These are phyloP conservation scores for Suillus tomentosus DNA, from an alignment of 768 basidiomycete genomes.

Conservation along the genomic window DNA sequence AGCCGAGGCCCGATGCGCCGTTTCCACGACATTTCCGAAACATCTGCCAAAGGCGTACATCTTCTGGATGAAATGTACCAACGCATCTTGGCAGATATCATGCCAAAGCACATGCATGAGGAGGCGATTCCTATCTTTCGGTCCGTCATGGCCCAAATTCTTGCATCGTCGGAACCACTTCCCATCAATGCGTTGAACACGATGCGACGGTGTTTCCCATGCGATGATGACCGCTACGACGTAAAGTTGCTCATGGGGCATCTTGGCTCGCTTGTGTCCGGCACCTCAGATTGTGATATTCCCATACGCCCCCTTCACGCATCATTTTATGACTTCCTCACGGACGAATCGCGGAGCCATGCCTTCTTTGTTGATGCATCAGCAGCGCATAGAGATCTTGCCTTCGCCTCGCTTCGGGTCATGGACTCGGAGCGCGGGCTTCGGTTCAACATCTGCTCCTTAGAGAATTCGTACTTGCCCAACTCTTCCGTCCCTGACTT, in stretches of 20 bases:
- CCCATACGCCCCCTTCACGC: slow-evolving; percentile 24
- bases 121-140: too few relatives aligned
- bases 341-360: slow-evolving; percentile 12
- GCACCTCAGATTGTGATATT: background rate
- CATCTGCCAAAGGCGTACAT: too few relatives aligned
- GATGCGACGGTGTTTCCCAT: too few relatives aligned
- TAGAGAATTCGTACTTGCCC: background rate
- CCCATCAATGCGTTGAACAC: background rate
- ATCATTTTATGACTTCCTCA: slow-evolving; percentile 31
- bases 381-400: background rate
- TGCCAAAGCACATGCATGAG: background rate
- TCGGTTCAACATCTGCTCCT: background rate
- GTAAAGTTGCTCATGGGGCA: too few relatives aligned
- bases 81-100: slow-evolving; percentile 6
- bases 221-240: too few relatives aligned
- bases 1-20: background rate
- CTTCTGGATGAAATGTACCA: slow-evolving; percentile 9
- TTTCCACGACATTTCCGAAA: background rate
- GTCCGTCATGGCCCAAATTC: background rate
- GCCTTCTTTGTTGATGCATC: slow-evolving; percentile 16
- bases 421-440: background rate
- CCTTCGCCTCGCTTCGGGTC: slow-evolving; percentile 20
- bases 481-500: background rate
- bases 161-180: slow-evolving; percentile 12
- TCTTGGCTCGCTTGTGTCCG: too few relatives aligned